These are phyloP conservation scores for Lichtheimia ramosa DNA, from an alignment of 371 early-diverging fungal species.

Conservation along the genomic window DNA sequence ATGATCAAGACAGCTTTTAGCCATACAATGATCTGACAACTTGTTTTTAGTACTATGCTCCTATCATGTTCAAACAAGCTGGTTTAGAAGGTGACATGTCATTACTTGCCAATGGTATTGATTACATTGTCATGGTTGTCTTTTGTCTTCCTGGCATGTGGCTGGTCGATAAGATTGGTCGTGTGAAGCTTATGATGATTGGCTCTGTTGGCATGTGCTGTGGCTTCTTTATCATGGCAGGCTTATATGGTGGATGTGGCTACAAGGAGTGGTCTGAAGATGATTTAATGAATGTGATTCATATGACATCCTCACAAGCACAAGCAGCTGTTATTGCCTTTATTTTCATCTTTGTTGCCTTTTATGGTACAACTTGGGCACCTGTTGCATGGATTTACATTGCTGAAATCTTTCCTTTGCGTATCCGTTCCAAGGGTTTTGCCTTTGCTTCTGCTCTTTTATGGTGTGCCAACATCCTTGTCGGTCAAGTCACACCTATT, in stretches of 20 bases:
- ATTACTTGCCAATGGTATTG: slow-evolving; percentile 63
- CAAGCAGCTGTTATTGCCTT: slow-evolving; percentile 51
- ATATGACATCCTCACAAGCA: slow-evolving; percentile 35
- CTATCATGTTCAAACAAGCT: slow-evolving; percentile 69
- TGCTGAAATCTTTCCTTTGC: slow-evolving; percentile 66
- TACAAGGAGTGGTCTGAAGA: slow-evolving; percentile 12
- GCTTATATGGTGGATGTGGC: slow-evolving; percentile 39
- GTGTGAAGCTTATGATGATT: slow-evolving; percentile 40
- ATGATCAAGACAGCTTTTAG: too few relatives aligned
- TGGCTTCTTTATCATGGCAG: slow-evolving; percentile 43
- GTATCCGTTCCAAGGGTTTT: slow-evolving; percentile 50
- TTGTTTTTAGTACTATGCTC: slow-evolving; percentile 43
- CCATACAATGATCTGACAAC: too few relatives aligned
- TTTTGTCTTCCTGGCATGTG: slow-evolving; percentile 77
- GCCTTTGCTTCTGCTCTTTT: slow-evolving; percentile 68
- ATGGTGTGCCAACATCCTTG: slow-evolving; percentile 78
- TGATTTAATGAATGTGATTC: slow-evolving; percentile 19
- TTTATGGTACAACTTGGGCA: slow-evolving; percentile 53
- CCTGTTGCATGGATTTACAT: slow-evolving; percentile 59
- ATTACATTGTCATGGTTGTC: slow-evolving; percentile 68
- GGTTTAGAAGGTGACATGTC: slow-evolving; percentile 53
- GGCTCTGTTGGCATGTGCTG: slow-evolving; percentile 46
- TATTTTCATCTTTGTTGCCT: slow-evolving; percentile 49
- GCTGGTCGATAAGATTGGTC: slow-evolving; percentile 51
- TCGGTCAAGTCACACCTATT: slow-evolving; percentile 53